Conservation (phyloP, 768 basidiomycete genomes). For the Fistulinella prunicolor region DNA sequence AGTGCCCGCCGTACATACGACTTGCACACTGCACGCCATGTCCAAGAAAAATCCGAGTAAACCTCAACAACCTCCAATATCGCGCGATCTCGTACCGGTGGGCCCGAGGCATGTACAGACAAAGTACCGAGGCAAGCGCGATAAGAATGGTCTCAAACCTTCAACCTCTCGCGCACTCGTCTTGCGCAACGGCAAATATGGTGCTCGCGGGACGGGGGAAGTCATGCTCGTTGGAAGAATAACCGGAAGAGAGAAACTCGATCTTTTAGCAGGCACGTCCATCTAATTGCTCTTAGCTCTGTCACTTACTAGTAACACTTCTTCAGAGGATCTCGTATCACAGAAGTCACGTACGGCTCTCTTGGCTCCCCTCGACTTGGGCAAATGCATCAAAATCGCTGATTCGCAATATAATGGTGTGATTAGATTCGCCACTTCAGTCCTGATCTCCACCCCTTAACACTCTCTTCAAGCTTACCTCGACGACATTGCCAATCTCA, state of each 20-base stretch:
- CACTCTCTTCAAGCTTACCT: slow-evolving; percentile 48
- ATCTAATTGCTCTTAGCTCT: not conserved
- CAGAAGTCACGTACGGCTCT: slow-evolving; percentile 57
- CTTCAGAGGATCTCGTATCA: slow-evolving; percentile 60
- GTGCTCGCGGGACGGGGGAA: slow-evolving; percentile 69
- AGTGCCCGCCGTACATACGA: too few relatives aligned
- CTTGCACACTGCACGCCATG: slow-evolving; percentile 7
- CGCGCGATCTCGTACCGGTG: slow-evolving; percentile 48
- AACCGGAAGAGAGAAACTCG: slow-evolving; percentile 76
- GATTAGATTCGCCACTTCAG: slow-evolving; percentile 11
- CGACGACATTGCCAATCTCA: slow-evolving; percentile 66
- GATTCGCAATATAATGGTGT: slow-evolving; percentile 71
- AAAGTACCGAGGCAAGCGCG: slow-evolving; percentile 37
- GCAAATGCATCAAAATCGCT: slow-evolving; percentile 62
- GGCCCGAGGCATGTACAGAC: slow-evolving; percentile 53
- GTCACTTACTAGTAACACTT: not conserved
- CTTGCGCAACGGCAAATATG: slow-evolving; percentile 73
- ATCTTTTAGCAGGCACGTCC: slow-evolving; percentile 65
- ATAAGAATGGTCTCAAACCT: slow-evolving; percentile 51
- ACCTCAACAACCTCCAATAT: slow-evolving; percentile 12
- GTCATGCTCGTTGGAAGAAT: slow-evolving; percentile 55
- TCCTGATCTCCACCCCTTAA: slow-evolving; percentile 9
- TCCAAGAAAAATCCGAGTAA: slow-evolving; percentile 33
- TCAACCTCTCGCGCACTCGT: slow-evolving; percentile 72
- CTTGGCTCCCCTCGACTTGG: slow-evolving; percentile 60